phyloP scores from a whole-genome alignment of 352 stramenopile species.

The Globisporangium irregulare region DNA sequence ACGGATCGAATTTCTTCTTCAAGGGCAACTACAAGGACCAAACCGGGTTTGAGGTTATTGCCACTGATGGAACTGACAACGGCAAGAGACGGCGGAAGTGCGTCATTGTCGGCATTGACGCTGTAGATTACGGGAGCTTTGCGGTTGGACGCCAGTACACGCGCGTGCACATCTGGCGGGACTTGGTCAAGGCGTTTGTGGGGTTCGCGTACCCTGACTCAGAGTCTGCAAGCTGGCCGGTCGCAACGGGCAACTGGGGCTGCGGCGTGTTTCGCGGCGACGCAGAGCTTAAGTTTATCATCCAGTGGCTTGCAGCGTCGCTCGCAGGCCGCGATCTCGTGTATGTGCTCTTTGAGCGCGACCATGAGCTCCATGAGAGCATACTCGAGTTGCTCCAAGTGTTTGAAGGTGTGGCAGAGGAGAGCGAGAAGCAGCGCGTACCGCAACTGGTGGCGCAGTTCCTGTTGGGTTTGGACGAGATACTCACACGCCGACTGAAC shows the following conservation, averaged over 20 bases:
- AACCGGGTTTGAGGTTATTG: conserved; percentile 15
- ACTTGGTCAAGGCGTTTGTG: conserved; percentile 66
- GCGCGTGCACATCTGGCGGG: conserved; percentile 43
- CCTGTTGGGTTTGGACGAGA: conserved; percentile 8
- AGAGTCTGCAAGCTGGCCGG: conserved; percentile 29
- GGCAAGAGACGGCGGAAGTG: conserved; percentile 34
- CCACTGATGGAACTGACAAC: conserved; percentile 6
- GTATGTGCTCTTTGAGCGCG: conserved; percentile 59
- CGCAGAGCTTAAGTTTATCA: conserved; percentile 73
- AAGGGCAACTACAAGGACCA: conserved; percentile 40
- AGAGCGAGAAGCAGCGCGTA: conserved; percentile 7
- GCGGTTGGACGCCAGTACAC: conserved; percentile 45
- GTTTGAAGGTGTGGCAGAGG: neutral
- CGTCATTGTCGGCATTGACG: conserved; percentile 73
- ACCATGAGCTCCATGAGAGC: conserved; percentile 39
- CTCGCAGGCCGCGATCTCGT: conserved; percentile 41
- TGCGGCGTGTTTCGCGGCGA: conserved; percentile 77
- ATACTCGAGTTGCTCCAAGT: conserved; percentile 24
- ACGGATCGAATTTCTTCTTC: conserved; percentile 57
- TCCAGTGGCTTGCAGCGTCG: conserved; percentile 80
- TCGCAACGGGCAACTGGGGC: conserved; percentile 82
- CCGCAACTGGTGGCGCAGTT: conserved; percentile 13
- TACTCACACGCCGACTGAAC: neutral
- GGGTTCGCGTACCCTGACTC: conserved; percentile 52
- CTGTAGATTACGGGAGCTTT: conserved; percentile 49